A percentile compares a stretch with the other conserved stretches of the same genome.
Evolutionary conservation across 257 asterid genomes (phyloP).

Genomic region (Solanum tarijense): DNA sequence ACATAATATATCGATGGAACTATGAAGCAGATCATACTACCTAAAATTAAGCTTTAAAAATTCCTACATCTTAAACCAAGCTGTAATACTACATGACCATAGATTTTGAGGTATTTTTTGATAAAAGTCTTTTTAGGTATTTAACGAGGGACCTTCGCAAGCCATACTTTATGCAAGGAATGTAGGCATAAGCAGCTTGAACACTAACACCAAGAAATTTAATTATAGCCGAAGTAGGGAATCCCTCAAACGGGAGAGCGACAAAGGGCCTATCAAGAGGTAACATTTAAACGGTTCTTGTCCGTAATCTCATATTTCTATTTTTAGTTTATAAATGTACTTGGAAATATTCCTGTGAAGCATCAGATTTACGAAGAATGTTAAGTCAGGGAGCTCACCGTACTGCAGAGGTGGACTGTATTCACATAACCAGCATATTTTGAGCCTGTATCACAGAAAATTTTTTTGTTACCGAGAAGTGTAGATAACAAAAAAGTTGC

Average conservation of each 20-base stretch:
- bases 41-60: background rate
- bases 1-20: background rate
- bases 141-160: background rate
- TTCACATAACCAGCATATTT: slow-evolving; percentile 88
- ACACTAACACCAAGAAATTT: background rate
- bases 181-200: background rate
- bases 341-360: background rate
- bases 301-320: background rate
- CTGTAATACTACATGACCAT: background rate
- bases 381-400: slow-evolving; percentile 41
- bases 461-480: background rate
- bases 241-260: background rate
- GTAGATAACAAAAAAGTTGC: background rate
- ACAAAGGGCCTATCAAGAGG: background rate
- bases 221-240: background rate
- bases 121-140: background rate
- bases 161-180: background rate
- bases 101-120: background rate
- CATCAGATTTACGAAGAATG: background rate
- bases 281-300: background rate
- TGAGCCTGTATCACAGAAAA: slow-evolving; percentile 48
- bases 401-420: slow-evolving; percentile 76
- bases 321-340: background rate
- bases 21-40: background rate
- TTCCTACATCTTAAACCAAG: background rate